Base-by-base conservation (phyloP, 495 filamentous ascomycete species). In the Penicillium egyptiacum region DNA sequence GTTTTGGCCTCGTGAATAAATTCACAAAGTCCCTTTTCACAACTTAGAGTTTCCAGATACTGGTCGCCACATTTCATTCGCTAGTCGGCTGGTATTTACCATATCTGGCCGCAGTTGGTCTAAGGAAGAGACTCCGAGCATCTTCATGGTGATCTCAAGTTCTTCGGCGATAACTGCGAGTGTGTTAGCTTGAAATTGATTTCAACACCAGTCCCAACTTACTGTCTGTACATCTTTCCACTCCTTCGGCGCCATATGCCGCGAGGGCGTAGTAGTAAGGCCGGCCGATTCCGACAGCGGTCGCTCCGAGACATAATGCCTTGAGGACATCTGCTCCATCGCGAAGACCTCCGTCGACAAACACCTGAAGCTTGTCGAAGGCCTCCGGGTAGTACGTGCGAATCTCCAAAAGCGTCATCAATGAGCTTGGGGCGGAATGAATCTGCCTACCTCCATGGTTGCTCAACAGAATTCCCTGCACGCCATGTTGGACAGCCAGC, bases 41-140 rank as follows among this genome's bases (percentile, higher is more conserved):
- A 59, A 16, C 50, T 53, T 59, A 7, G 56, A 49, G 14, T 57
- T 61, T 52, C 48, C 47, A 56, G 28, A 53, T 52, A 16, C 42
- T 39, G 63, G 63, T 10, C 63, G 57, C 63, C 63, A 66, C 60
- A 66, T 63, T 20, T 66, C 60, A 46, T 60, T 66, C 26, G 52
- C 33, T 16, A 66, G 43, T 54, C 57, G 57, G 30, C 49, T 63
- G 2, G 63, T 50, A 31, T 66, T 66, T 30, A 66, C 50, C 60
- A 63, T 60, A 1, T 58, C 63, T 2, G 63, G 63, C 19, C 45
- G 35, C n/a, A 62, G 53, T 25, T 65, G 58, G 19, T 58, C 52
- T 7, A 65, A 53, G 1, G 55, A 62, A 35, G 62, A 52, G 22
- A 62, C 62, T 17, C 62, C 62, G 17, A 61, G 55, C 55, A 62